Evolutionary conservation across 2,329 filamentous ascomycete genomes (phyloP), one percentile per base, ranked within the genome.

Genomic region (Sphaerulina populicola): DNA sequence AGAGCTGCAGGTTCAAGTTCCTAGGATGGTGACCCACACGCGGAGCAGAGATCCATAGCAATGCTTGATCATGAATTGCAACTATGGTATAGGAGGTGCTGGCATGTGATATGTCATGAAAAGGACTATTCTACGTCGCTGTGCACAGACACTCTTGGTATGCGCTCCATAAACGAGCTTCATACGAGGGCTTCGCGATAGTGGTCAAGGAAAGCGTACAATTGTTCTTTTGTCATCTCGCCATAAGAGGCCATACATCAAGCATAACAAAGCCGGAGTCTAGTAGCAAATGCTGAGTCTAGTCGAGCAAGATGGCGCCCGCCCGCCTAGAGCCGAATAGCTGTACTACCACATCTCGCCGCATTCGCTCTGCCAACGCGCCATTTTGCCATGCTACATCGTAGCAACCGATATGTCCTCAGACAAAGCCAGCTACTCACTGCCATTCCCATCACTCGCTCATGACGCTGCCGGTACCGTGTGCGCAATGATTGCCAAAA

Each of bases 141-240:
- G 23, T 27, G 23, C 23, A 27, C 23, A 27, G 23, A 27, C 23
- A 27, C 23, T 27, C 23, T 27, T 27, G 5, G 23, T 7, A 27
- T 27, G 23, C 23, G 23, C 23, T 27, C 23, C 23, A 27, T 27
- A 4, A 27, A 27, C 23, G 23, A n/a, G 14, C 37, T 23, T 29
- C 37, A 29, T 15, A 45, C 43, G 23, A 30, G 35, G 29, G 35
- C n/a, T 45, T 27, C 21, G 23, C 6, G 43, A 21, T 12, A 37
- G 30, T 33, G 30, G 31, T 35, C 14, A 57, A 50, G 47, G 56
- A 58, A 47, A 51, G 50, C 49, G 51, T 54, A 45, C 50, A 52
- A 27, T 57, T 57, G 55, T 57, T 56, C 46, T 60, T 59, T 58
- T 58, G 51, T 57, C 56, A 56, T 58, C 54, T 57, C 55, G 55